Conservation (phyloP, 768 basidiomycete genomes). For the Boletus rubroflammeus region DNA sequence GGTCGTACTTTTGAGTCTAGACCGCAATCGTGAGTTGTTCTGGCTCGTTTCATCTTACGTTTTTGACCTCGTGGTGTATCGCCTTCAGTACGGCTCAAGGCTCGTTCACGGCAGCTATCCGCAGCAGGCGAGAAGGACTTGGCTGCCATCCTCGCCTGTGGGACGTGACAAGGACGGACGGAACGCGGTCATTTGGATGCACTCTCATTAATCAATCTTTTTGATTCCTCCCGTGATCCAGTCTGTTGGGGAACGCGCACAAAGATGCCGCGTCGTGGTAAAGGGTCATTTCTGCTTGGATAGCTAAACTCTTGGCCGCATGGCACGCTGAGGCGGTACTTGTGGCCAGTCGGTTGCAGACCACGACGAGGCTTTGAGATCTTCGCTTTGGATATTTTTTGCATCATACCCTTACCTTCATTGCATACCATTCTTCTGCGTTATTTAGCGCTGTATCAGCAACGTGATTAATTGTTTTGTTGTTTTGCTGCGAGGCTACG, state of each 20-base stretch:
- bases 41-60: slow-evolving; percentile 10
- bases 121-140: slow-evolving; percentile 87
- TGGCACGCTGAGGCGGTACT: slow-evolving; percentile 26
- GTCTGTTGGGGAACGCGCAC: slow-evolving; percentile 1
- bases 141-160: slow-evolving; percentile 55
- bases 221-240: slow-evolving; percentile 4
- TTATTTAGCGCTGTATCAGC: slow-evolving; percentile 5
- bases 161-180: slow-evolving; percentile 17
- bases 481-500: background rate
- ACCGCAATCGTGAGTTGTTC: slow-evolving; percentile 76
- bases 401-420: slow-evolving; percentile 26
- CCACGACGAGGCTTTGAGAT: slow-evolving; percentile 3
- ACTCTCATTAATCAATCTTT: background rate
- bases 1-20: slow-evolving; percentile 86
- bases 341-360: slow-evolving; percentile 1
- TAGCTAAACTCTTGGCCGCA: slow-evolving; percentile 11
- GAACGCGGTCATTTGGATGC: background rate
- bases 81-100: slow-evolving; percentile 80
- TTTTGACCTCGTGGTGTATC: slow-evolving; percentile 6
- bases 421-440: slow-evolving; percentile 19
- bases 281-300: slow-evolving; percentile 10
- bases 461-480: slow-evolving; percentile 1
- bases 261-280: slow-evolving; percentile 2
- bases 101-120: slow-evolving; percentile 79
- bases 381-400: slow-evolving; percentile 8